These are phyloP conservation scores for Boletus smithii DNA, from an alignment of 1,284 basidiomycete species.

Conservation along the genomic window DNA sequence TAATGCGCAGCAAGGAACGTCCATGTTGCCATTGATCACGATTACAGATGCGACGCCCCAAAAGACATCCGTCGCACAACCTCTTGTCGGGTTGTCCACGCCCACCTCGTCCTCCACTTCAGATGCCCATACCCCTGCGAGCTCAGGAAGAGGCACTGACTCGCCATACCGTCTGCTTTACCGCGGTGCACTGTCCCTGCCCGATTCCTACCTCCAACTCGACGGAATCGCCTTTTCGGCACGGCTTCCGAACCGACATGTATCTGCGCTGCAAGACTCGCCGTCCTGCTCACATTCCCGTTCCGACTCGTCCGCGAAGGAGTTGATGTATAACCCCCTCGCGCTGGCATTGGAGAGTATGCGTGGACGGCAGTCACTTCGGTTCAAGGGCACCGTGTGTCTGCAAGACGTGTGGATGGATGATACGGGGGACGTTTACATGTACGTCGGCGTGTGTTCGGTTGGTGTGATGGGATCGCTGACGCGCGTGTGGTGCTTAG, in stretches of 20 bases:
- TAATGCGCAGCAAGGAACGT: not conserved
- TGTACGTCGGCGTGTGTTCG: slow-evolving; percentile 46
- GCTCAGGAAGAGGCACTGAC: slow-evolving; percentile 8
- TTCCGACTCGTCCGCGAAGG: slow-evolving; percentile 31
- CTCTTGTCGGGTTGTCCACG: no score
- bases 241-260: slow-evolving; percentile 19
- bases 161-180: slow-evolving; percentile 56
- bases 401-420: slow-evolving; percentile 59
- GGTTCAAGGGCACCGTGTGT: slow-evolving; percentile 52
- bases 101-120: not conserved
- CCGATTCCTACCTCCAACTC: slow-evolving; percentile 66
- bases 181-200: slow-evolving; percentile 69
- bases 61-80: slow-evolving; percentile 3
- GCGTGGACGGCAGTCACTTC: slow-evolving; percentile 67
- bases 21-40: slow-evolving; percentile 8
- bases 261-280: slow-evolving; percentile 38
- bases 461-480: not conserved
- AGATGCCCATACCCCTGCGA: not conserved
- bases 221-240: slow-evolving; percentile 71
- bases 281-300: slow-evolving; percentile 23
- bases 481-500: slow-evolving; percentile 34
- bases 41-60: slow-evolving; percentile 23
- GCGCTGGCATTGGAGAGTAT: slow-evolving; percentile 74
- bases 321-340: slow-evolving; percentile 62
- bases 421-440: slow-evolving; percentile 52